Evolutionary conservation across 169 alveolate genomes (phyloP).

Genomic region (Miamiensis avidus): DNA sequence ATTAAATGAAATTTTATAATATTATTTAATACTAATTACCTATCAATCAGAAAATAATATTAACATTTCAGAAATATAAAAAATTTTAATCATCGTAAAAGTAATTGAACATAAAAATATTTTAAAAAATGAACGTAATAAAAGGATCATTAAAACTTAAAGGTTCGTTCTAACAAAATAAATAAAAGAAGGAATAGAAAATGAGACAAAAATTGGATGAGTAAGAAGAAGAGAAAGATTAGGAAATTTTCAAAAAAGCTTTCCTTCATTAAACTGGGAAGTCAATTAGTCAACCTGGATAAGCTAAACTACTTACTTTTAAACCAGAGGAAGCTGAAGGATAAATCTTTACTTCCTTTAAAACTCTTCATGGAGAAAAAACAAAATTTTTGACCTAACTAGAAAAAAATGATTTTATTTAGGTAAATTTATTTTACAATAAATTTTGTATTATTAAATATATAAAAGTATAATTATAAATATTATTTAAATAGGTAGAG

Average conservation of each 20-base stretch:
- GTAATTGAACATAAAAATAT: too few relatives aligned
- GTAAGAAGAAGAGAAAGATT: neutral
- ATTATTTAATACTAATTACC: too few relatives aligned
- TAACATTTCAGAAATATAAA: too few relatives aligned
- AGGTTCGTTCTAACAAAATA: conserved; percentile 14
- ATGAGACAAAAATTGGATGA: conserved; percentile 13
- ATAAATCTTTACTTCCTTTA: conserved; percentile 5
- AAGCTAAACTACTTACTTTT: conserved; percentile 5
- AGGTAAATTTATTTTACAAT: neutral
- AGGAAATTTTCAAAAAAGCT: conserved; percentile 5
- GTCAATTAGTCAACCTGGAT: too few relatives aligned
- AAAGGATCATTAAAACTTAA: conserved; percentile 43
- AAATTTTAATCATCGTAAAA: too few relatives aligned
- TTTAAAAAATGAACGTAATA: too few relatives aligned
- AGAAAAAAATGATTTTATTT: conserved; percentile 15
- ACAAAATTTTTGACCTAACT: neutral
- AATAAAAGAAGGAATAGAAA: conserved; percentile 6
- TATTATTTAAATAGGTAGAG: neutral
- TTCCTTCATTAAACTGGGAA: neutral
- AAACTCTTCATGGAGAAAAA: conserved; percentile 21
- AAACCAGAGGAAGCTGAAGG: conserved; percentile 30
- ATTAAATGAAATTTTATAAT: too few relatives aligned
- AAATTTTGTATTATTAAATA: too few relatives aligned
- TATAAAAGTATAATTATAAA: too few relatives aligned
- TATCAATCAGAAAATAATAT: too few relatives aligned